Evolutionary conservation across 129 eudicot species (phyloP), one percentile per base, ranked within the genome.

Genomic region (Pseudognaphalium luteoalbum): DNA sequence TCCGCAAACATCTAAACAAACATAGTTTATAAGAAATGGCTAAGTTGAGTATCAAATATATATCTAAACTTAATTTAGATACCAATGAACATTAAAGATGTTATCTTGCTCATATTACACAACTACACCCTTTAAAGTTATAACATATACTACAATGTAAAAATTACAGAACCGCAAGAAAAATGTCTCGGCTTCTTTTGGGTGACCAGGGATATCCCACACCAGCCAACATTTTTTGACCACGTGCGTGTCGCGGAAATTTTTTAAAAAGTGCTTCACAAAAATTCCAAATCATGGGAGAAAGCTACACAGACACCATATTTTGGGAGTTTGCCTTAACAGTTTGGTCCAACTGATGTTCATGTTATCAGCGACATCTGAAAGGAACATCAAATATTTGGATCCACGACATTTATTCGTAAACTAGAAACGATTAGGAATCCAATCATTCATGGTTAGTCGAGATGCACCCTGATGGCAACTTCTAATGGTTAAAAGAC

Each of bases 1-100:
- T 95, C 99, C 58, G 99, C 97, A 86, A 95, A 95, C 96, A 95
- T 83, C 99, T 95, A 83, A 56, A 60, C 15, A n/a, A 11, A 33
- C 52, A 20, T 4, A 42, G 10, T 41, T 41, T 41, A 64, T 6
- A 62, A 7, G 0, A 61, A 17, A 29, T 25, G 2, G 2, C 30
- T 54, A 80, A 56, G 47, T 30, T 67, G 79, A 41, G 39, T 10
- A 58, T 68, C 74, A 37, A 33, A 66, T 44, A 17, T 63, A 59
- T 41, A 44, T 15, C 77, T 8, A 62, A 25, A 4, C 11, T 37
- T 33, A n/a, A 47, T 14, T 14, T 14, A 12, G 16, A 47, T 47
- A 47, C 14, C 54, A 47, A 14, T 47, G 3, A 47, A 47, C 54
- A 2, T n/a, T 29, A 42, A 28, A 41, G 11, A 74, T 28, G 20